Evolutionary conservation across 2,329 filamentous ascomycete species (phyloP).

Genomic region (Fusarium siculi): DNA sequence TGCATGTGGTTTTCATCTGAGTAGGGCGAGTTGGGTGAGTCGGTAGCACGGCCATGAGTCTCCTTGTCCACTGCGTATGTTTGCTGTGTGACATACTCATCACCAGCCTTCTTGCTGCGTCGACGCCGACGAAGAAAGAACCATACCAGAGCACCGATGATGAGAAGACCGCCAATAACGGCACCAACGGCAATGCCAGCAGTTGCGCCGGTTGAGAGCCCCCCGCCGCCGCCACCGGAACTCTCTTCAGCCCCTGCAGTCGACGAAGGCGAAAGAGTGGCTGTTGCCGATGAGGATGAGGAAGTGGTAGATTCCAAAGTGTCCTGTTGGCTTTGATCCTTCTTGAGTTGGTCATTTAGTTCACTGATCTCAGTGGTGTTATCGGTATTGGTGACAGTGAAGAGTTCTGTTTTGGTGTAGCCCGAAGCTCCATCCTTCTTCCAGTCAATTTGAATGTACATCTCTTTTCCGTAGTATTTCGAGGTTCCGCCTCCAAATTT

Average conservation of each 20-base stretch:
- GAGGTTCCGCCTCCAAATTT: background rate
- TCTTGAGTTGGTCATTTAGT: background rate
- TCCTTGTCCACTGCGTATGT: conserved; percentile 61
- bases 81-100: conserved; percentile 42
- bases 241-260: background rate
- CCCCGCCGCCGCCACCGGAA: conserved; percentile 23
- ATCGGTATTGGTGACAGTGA: conserved; percentile 17
- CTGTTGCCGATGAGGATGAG: conserved; percentile 1
- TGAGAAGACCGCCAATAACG: conserved; percentile 51
- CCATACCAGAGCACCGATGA: conserved; percentile 55
- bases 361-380: background rate
- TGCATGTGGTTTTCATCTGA: conserved; percentile 53
- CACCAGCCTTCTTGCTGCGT: conserved; percentile 37
- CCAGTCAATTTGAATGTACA: conserved; percentile 24
- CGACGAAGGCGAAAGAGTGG: background rate
- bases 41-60: conserved; percentile 48
- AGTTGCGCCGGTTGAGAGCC: conserved; percentile 56
- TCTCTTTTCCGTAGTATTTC: conserved; percentile 1
- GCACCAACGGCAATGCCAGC: conserved; percentile 60
- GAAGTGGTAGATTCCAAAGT: background rate
- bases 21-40: conserved; percentile 57
- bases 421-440: background rate
- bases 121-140: conserved; percentile 57
- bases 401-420: conserved; percentile 8
- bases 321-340: background rate